Evolutionary conservation across 345 rosid genomes (phyloP), one percentile per base, ranked within the genome.

Genomic region (Aurinia saxatilis): DNA sequence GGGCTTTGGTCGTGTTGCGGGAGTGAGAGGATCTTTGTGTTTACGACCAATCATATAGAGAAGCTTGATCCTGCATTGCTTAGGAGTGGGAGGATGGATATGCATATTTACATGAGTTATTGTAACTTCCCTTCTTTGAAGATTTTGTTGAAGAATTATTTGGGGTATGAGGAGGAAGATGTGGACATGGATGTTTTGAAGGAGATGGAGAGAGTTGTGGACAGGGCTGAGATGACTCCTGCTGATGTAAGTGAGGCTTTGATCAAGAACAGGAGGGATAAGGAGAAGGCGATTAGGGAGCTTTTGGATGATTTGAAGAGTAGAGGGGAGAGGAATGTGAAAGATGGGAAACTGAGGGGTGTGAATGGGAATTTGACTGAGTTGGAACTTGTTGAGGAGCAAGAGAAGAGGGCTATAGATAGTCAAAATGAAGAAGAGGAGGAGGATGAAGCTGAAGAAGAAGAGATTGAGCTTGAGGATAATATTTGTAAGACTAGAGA

Each of bases 1-100:
- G 98, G 98, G 68, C 66, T 92, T 33, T 92, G 98, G 98, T 92
- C 98, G 7, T 88, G 98, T 49, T 89, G 98, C 50, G 98, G 96
- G 10, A 88, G 96, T 63, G 98, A 92, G 80, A 82, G 85, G 84
- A 89, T 92, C 49, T 92, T 92, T 31, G 96, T 89, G 37, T 89
- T 92, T 66, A 92, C 98, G 0, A 92, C 98, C 1, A 92, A 92
- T 67, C 95, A 92, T 76, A 75, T 86, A 1, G 95, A 92, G 71
- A 89, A 85, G 75, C 91, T 92, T 42, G 98, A 92, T 65, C 82
- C 90, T 5, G 98, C 96, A 56, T 79, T 92, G 86, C 78, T 87
- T 17, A 74, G 98, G 44, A 80, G 96, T 65, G 98, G 98, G 4
- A 74, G 98, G 33, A 92, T 92, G 98, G 98, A 92, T 73, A 89